These are phyloP conservation scores for Saccharomycopsis capsularis DNA, from an alignment of 805 yeast genomes.

Conservation along the genomic window DNA sequence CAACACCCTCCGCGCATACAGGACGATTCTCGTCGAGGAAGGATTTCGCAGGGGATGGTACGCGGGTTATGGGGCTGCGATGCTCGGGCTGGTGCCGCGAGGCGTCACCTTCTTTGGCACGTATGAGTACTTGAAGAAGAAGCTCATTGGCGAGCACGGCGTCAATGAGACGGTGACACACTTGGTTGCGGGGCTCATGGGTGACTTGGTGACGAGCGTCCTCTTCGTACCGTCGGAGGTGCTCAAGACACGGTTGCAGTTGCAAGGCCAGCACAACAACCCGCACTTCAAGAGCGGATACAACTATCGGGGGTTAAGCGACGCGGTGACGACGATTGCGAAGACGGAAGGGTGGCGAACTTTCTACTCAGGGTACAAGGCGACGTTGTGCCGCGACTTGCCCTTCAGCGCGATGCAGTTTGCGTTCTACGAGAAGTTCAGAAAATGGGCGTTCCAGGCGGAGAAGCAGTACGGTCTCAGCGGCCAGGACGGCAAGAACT, in stretches of 20 bases:
- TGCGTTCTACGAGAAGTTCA: slow-evolving; percentile 85
- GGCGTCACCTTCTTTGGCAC: slow-evolving; percentile 90
- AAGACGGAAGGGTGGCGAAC: slow-evolving; percentile 61
- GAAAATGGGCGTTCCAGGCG: slow-evolving; percentile 48
- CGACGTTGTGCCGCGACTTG: slow-evolving; percentile 83
- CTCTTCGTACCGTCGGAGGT: slow-evolving; percentile 96
- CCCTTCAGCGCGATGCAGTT: slow-evolving; percentile 96
- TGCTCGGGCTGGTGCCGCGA: slow-evolving; percentile 87
- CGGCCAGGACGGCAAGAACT: slow-evolving; percentile 30
- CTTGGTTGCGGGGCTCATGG: slow-evolving; percentile 79
- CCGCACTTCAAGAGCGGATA: slow-evolving; percentile 75
- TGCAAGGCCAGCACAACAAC: slow-evolving; percentile 85
- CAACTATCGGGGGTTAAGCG: slow-evolving; percentile 64
- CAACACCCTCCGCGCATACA: slow-evolving; percentile 69
- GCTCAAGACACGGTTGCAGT: slow-evolving; percentile 82
- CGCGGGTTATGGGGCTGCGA: slow-evolving; percentile 88
- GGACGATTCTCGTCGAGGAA: slow-evolving; percentile 69
- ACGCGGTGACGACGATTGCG: slow-evolving; percentile 63
- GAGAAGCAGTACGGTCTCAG: slow-evolving; percentile 39
- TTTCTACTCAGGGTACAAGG: slow-evolving; percentile 85
- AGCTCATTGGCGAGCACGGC: slow-evolving; percentile 52
- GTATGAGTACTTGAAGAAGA: slow-evolving; percentile 75
- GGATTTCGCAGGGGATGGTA: slow-evolving; percentile 81
- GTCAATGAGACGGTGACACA: slow-evolving; percentile 75
- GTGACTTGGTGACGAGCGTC: slow-evolving; percentile 82